Conservation (phyloP, 768 basidiomycete genomes). For the Russula sp. region DNA sequence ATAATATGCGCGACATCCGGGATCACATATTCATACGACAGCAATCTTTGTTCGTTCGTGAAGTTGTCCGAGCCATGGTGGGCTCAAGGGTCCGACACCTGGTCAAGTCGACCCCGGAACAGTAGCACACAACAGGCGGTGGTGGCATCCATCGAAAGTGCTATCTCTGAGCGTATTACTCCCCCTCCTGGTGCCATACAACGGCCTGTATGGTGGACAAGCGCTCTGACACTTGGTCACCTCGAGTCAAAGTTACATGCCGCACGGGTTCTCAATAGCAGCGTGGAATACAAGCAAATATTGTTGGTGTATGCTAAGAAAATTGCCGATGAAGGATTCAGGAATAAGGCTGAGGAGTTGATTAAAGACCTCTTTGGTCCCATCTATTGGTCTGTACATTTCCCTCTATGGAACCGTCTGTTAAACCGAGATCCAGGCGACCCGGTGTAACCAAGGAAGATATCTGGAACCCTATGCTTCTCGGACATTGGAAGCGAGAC, state of each 20-base stretch:
- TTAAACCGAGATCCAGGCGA: conserved; percentile 41
- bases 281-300: conserved; percentile 75
- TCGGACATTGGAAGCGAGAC: conserved; percentile 74
- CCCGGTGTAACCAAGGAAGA: conserved; percentile 48
- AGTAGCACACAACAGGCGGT: conserved; percentile 38
- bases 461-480: conserved; percentile 61
- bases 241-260: conserved; percentile 78
- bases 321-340: conserved; percentile 85
- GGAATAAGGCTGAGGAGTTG: conserved; percentile 84
- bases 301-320: conserved; percentile 72
- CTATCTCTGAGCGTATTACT: conserved; percentile 25
- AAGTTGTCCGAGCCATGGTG: conserved; percentile 80
- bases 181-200: conserved; percentile 24
- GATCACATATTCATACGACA: conserved; percentile 74
- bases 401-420: not conserved
- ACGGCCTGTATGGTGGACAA: conserved; percentile 72
- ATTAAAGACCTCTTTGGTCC: conserved; percentile 88
- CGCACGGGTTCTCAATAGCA: conserved; percentile 67
- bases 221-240: conserved; percentile 81
- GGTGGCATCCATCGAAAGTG: conserved; percentile 24
- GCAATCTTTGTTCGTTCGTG: conserved; percentile 57
- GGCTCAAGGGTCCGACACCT: conserved; percentile 72
- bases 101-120: conserved; percentile 68
- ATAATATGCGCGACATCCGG: conserved; percentile 72
- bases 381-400: conserved; percentile 66